Evolutionary conservation across 805 yeast species (phyloP), one percentile per base, ranked within the genome.

Genomic region (Starmerella roubikii): DNA sequence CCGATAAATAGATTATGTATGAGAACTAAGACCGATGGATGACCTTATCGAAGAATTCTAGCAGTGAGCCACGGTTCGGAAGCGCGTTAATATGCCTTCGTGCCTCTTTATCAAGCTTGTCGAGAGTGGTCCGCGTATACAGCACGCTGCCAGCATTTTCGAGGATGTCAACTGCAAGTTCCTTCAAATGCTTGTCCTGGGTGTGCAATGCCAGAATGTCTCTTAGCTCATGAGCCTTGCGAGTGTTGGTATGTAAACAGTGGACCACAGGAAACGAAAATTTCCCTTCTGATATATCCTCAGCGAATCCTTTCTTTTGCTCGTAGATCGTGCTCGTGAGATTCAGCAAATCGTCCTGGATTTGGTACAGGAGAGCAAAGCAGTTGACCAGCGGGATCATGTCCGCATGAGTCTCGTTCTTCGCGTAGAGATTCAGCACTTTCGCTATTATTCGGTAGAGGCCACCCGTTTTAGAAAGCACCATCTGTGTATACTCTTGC

Each of bases 231-330:
- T 17, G 15, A 11, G 30, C 34, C 36, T 65, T 63, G 1, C 50
- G 45, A 2, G 51, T 44, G 34, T 62, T 63, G 26, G 25, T 5
- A 18, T 62, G 52, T 2, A 78, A 57, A 3, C 76, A 68, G 56
- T 83, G 91, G 15, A 86, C 69, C 2, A 86, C 74, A 0, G 95
- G 95, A 46, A 82, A 79, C 0, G 94, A 82, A 43, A 79, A 72
- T 57, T 85, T 86, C 0, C 95, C 95, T 55, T 86, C 95, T 0
- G 84, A 73, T 23, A 86, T 68, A 54, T 86, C 97, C 51, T 86
- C 95, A 38, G 83, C 74, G 46, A 70, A 70, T 2, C 93, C 94
- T 66, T 82, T 80, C 54, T 73, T 74, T 34, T 66, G 60, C n/a
- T 61, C 59, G 41, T 73, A 65, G 10, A 60, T 58, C 19, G 62